Percentiles rank a stretch among this genome's conserved stretches.
These are phyloP conservation scores for Austroboletus olivaceoglutinosus DNA, from an alignment of 1,284 basidiomycete genomes.

Conservation along the genomic window DNA sequence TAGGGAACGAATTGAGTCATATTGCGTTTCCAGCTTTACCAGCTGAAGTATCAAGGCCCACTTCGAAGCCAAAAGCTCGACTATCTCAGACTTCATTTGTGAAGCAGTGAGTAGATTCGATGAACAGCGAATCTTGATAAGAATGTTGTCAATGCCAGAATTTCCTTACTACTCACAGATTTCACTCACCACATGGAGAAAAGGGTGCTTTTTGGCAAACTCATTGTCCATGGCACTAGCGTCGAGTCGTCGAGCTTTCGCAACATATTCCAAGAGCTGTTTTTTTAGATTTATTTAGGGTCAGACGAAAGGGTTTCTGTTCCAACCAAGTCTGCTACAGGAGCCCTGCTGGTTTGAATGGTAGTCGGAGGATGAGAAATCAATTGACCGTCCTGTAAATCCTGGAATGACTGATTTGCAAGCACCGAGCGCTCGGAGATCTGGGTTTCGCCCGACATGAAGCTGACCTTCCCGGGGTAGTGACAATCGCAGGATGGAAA, in stretches of 20 bases:
- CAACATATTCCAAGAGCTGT: no score
- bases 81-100: neutral
- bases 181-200: slow-evolving; percentile 1
- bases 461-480: no score
- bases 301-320: no score
- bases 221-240: neutral
- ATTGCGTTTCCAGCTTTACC: neutral
- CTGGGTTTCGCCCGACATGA: no score
- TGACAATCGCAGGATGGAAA: no score
- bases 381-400: no score
- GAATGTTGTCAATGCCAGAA: neutral
- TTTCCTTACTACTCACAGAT: neutral
- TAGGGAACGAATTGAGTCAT: neutral
- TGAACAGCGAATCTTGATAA: neutral
- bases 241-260: neutral
- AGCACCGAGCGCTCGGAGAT: no score
- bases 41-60: neutral
- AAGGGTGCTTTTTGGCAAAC: neutral
- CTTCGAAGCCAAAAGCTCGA: neutral
- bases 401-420: no score
- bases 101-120: neutral
- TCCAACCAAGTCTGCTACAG: no score
- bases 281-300: no score
- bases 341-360: no score
- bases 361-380: no score